A percentile compares a stretch with the other conserved stretches of the same genome.
These are phyloP conservation scores for Urtica urens DNA, from an alignment of 306 rosid genomes.

Conservation along the genomic window DNA sequence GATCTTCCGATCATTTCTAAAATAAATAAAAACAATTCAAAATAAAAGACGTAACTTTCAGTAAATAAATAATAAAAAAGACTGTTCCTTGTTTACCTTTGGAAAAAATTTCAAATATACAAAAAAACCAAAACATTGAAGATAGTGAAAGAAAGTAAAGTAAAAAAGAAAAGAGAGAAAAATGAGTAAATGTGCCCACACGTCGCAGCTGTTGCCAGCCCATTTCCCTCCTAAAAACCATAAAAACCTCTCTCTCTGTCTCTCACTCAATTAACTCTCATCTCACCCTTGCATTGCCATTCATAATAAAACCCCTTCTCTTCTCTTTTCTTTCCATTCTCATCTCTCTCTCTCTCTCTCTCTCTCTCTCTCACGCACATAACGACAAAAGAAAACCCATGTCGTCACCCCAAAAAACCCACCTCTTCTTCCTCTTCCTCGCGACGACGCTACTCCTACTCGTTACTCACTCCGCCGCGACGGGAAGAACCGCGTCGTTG, in stretches of 20 bases:
- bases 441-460: not conserved
- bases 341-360: not conserved
- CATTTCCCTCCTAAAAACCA: conserved; percentile 27
- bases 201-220: conserved; percentile 78
- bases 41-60: too few relatives aligned
- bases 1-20: too few relatives aligned
- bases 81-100: too few relatives aligned
- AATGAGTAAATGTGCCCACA: conserved; percentile 36
- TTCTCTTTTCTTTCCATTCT: not conserved
- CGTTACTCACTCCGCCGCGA: not conserved
- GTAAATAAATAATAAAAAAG: too few relatives aligned
- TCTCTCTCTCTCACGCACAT: not conserved
- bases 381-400: not conserved
- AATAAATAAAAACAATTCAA: too few relatives aligned
- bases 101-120: too few relatives aligned
- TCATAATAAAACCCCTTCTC: too few relatives aligned
- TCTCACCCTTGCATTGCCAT: not conserved
- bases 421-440: not conserved
- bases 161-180: not conserved
- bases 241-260: not conserved
- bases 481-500: not conserved
- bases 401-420: not conserved
- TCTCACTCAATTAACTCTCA: not conserved
- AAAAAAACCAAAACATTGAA: not conserved
- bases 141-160: not conserved